Conservation (phyloP, 2,329 filamentous ascomycete species). For the Colletotrichum chrysophilum region DNA sequence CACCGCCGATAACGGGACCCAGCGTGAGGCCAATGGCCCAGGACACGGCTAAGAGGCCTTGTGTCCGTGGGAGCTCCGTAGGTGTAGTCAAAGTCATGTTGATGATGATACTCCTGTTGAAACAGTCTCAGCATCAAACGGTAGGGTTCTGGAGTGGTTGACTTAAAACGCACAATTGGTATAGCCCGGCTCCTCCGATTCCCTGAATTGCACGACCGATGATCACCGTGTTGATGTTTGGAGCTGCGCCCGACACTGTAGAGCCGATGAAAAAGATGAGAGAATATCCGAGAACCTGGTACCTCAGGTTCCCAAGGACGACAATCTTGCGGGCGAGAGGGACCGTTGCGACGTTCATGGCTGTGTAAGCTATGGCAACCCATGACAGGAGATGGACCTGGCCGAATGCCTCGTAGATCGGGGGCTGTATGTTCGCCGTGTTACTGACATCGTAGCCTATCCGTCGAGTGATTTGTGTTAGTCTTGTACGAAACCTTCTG, state of each 20-base stretch:
- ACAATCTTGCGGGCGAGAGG: constrained; percentile 38
- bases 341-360: constrained; percentile 36
- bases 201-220: constrained; percentile 36
- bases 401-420: constrained; percentile 57
- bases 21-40: constrained; percentile 28
- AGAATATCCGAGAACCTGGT: constrained; percentile 28
- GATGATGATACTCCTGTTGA: constrained; percentile 11
- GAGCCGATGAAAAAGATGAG: constrained; percentile 32
- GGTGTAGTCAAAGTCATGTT: constrained; percentile 28
- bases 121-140: background rate
- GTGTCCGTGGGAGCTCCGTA: constrained; percentile 24
- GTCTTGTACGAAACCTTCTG: background rate
- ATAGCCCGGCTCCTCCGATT: constrained; percentile 32
- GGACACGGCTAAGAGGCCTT: constrained; percentile 31
- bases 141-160: background rate
- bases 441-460: constrained; percentile 48
- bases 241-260: constrained; percentile 32
- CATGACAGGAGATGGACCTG: constrained; percentile 42
- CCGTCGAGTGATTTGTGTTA: background rate
- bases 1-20: constrained; percentile 31
- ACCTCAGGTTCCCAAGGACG: constrained; percentile 35
- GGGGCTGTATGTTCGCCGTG: constrained; percentile 60
- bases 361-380: constrained; percentile 41
- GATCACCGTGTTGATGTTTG: constrained; percentile 33
- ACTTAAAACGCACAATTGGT: constrained; percentile 31